Evolutionary conservation across 257 asterid species (phyloP).

Genomic region (Rauvolfia tetraphylla): DNA sequence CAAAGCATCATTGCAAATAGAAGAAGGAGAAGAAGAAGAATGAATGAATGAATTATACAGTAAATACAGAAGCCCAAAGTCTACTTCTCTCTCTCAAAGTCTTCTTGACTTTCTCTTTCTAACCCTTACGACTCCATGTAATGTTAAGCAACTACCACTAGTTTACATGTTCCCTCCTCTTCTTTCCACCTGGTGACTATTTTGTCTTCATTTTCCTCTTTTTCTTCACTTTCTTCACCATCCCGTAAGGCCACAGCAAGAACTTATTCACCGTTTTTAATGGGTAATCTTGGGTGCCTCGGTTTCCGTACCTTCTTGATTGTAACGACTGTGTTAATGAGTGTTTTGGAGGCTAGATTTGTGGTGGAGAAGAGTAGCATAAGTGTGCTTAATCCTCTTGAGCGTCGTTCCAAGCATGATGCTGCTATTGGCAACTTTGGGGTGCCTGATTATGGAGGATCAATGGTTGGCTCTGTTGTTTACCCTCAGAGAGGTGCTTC

Average conservation of each 20-base stretch:
- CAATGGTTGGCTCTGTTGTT: constrained; percentile 58
- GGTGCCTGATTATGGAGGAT: constrained; percentile 90
- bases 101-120: constrained; percentile 11
- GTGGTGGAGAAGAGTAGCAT: constrained; percentile 86
- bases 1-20: background rate
- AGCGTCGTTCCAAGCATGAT: constrained; percentile 60
- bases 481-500: constrained; percentile 45
- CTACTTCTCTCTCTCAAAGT: constrained; percentile 21
- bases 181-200: constrained; percentile 18
- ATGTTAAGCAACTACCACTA: background rate
- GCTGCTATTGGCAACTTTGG: constrained; percentile 94
- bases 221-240: background rate
- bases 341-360: constrained; percentile 34
- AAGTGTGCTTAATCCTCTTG: constrained; percentile 55
- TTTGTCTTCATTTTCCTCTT: constrained; percentile 9
- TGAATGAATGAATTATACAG: background rate
- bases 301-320: constrained; percentile 16
- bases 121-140: background rate
- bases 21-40: constrained; percentile 4
- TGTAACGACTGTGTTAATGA: constrained; percentile 7
- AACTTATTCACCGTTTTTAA: background rate
- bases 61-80: constrained; percentile 26
- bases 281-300: background rate
- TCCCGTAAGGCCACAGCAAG: background rate
- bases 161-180: constrained; percentile 6